Evolutionary conservation across 2,329 filamentous ascomycete genomes (phyloP), one percentile per base, ranked within the genome.

Genomic region (Ceratocystis lukuohia): DNA sequence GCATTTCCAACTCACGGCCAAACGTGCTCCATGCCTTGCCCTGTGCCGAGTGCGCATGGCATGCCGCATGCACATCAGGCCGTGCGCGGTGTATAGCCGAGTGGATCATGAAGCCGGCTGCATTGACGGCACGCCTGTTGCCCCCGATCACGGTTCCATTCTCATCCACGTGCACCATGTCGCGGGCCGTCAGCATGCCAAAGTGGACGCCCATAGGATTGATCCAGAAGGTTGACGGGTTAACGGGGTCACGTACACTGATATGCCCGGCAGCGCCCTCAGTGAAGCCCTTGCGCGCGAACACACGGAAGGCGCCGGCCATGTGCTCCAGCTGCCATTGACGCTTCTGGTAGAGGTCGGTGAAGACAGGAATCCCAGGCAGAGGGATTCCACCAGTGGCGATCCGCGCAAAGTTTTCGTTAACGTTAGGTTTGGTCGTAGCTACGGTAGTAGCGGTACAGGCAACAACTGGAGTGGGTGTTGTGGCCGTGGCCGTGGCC

Each of bases 261-360:
- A 88, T 88, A 71, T 88, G 85, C 0, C 85, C 85, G 15, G 78
- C 77, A 73, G 85, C 85, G 50, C 85, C 85, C 72, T 88, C 85
- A 0, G 80, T 82, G 73, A 61, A 80, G 8, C 79, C 78, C 62
- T 76, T 70, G 44, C 77, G 76, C 0, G 76, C 76, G 71, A 80
- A 80, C 5, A 80, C 76, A 20, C 79, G 75, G 67, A 81, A 81
- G 0, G 79, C 78, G 1, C 75, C 74, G 0, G 76, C 78, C 71
- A 81, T 75, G 63, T 79, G 75, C 17, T 79, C 71, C 1, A 76
- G 70, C 67, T 75, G 73, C 74, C 74, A 77, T 67, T 70, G 70
- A 0, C 74, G 71, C 64, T 74, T 72, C 50, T 72, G 68, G 50
- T 74, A 71, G 33, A 33, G 50, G 44, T 64, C 25, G 45, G 62